Base-by-base conservation (phyloP, 1,139 yeast genomes). In the Sugiyamaella novakii region DNA sequence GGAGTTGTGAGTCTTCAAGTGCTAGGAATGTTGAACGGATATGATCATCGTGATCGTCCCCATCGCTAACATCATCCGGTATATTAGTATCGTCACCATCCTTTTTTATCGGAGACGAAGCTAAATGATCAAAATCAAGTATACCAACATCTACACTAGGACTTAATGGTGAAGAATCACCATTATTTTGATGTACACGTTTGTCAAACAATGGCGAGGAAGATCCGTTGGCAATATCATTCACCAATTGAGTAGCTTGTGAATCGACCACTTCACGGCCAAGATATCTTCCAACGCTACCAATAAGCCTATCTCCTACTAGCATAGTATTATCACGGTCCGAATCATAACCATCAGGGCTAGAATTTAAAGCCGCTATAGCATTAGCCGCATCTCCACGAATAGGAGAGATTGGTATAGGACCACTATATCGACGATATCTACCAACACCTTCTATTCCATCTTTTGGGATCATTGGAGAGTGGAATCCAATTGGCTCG, bases 61-160 rank as follows among this genome's bases (percentile, higher is more conserved):
- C 28, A 12, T 17, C 28, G 11, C 11, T 42, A 30, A 6, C 38
- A 12, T 30, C 35, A 14, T 28, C 36, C 11, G 4, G 35, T 29
- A 14, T 29, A 14, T 15, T 18, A 22, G 14, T 19, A 22, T 6
- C 8, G 29, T 36, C 42, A 27, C n/a, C 10, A 28, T 2, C 34
- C n/a, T 17, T 21, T 42, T 29, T 43, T 15, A 36, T 24, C 10
- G 50, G 50, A 19, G 50, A 47, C 2, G 50, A 47, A 3, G 47
- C 50, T 10, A 47, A 22, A n/a, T 37, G 37, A 1, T 47, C 43
- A 36, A 47, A 47, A 38, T 47, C 43, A 4, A 47, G 21, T 3
- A 31, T 18, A 27, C n/a, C 25, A 22, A 6, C 8, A 22, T 22
- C 25, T 22, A n/a, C n/a, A n/a, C n/a, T n/a, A n/a, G n/a, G n/a